Evolutionary conservation across 106 monocot genomes (phyloP).

Genomic region (Amphibolis antarctica): DNA sequence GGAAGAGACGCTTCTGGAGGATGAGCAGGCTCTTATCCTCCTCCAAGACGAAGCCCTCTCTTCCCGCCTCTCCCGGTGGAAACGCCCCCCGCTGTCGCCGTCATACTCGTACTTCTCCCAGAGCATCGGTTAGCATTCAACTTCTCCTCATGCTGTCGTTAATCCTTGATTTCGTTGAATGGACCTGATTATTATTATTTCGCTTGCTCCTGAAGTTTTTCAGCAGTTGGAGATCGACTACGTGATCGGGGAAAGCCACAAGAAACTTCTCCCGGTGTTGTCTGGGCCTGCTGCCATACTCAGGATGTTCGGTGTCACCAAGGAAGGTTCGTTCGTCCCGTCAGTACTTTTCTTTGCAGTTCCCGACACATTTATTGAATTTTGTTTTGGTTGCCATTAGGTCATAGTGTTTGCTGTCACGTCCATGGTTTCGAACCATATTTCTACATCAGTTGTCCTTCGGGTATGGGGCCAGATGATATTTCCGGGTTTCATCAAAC

Average conservation of each 20-base stretch:
- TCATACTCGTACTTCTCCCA: constrained; percentile 31
- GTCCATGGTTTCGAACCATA: constrained; percentile 98
- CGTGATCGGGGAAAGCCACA: constrained; percentile 73
- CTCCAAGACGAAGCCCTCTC: constrained; percentile 59
- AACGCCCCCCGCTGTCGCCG: constrained; percentile 53
- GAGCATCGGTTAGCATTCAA: constrained; percentile 35
- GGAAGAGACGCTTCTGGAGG: constrained; percentile 73
- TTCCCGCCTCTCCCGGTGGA: constrained; percentile 71
- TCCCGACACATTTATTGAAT: neutral
- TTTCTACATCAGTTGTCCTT: constrained; percentile 80
- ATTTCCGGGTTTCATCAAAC: constrained; percentile 71
- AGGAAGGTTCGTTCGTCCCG: constrained; percentile 43
- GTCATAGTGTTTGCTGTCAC: constrained; percentile 90
- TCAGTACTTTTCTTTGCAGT: constrained; percentile 4
- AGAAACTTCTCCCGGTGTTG: constrained; percentile 47
- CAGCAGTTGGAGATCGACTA: constrained; percentile 99
- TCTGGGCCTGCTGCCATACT: constrained; percentile 85
- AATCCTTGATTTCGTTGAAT: neutral
- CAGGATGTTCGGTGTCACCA: constrained; percentile 91
- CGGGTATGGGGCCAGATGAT: constrained; percentile 87
- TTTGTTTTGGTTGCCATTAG: constrained; percentile 23
- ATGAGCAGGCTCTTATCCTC: constrained; percentile 62
- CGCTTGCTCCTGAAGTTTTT: constrained; percentile 53
- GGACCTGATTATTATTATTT: constrained; percentile 2
- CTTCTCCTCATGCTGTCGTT: neutral